Conservation (phyloP, 768 basidiomycete species). For the Lactifluus piperatus region DNA sequence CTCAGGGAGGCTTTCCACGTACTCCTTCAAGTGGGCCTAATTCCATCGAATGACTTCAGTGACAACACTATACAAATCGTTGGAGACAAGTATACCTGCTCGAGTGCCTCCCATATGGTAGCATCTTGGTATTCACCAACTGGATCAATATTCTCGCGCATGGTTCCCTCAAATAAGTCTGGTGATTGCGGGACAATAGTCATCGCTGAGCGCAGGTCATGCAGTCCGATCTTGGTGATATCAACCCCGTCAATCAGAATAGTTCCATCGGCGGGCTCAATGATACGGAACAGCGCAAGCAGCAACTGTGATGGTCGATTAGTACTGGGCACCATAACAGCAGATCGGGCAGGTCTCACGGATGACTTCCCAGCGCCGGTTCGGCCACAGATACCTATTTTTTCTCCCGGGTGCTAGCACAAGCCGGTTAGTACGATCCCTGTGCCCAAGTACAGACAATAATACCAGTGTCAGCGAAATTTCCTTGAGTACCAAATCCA, state of each 20-base stretch:
- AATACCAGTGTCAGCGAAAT: constrained; percentile 63
- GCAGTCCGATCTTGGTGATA: constrained; percentile 65
- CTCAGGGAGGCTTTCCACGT: constrained; percentile 54
- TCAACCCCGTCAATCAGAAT: constrained; percentile 72
- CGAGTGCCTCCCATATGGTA: constrained; percentile 83
- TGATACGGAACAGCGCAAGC: constrained; percentile 67
- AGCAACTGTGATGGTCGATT: constrained; percentile 35
- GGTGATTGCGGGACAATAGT: constrained; percentile 42
- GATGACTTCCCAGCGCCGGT: constrained; percentile 80
- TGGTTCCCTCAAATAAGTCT: constrained; percentile 53
- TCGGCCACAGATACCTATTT: constrained; percentile 82
- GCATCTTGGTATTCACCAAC: constrained; percentile 62
- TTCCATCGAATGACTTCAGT: background rate
- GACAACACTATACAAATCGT: background rate
- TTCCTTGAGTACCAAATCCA: constrained; percentile 73
- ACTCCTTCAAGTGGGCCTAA: constrained; percentile 62
- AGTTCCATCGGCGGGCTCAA: constrained; percentile 59
- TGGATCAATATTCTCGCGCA: constrained; percentile 88
- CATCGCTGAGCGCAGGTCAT: constrained; percentile 66
- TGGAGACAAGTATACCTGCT: constrained; percentile 38
- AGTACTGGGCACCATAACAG: background rate
- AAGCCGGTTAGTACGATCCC: background rate
- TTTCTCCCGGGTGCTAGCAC: constrained; percentile 60
- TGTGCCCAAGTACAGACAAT: background rate
- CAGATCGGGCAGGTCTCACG: constrained; percentile 29